Evolutionary conservation across 768 basidiomycete genomes (phyloP).

Genomic region (Pleurotus ostreatus): DNA sequence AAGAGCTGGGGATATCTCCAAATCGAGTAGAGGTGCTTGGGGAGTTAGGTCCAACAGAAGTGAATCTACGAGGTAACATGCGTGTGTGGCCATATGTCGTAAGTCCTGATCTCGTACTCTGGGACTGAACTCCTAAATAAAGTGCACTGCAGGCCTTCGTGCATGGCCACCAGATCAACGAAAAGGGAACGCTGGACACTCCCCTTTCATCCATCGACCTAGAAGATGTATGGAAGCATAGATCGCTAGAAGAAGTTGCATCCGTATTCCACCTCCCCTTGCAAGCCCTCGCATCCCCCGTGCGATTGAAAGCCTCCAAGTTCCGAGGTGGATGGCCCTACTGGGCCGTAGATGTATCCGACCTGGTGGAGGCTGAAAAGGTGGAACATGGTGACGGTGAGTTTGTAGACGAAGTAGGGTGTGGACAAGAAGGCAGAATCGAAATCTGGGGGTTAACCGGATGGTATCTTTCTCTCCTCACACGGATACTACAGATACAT

Average conservation of each 20-base stretch:
- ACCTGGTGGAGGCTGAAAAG: conserved; percentile 34
- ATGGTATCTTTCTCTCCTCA: conserved; percentile 69
- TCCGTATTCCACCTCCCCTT: conserved; percentile 71
- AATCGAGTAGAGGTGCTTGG: conserved; percentile 64
- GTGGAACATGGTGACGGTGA: conserved; percentile 19
- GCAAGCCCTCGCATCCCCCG: conserved; percentile 38
- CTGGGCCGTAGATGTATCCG: conserved; percentile 65
- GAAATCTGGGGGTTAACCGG: conserved; percentile 86
- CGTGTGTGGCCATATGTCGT: conserved; percentile 78
- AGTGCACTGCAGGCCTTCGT: conserved; percentile 33
- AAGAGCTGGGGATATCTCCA: conserved; percentile 67
- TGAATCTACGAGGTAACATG: conserved; percentile 52
- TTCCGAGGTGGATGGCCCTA: conserved; percentile 61
- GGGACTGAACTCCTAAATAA: no score
- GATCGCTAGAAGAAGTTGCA: conserved; percentile 63
- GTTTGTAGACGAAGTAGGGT: conserved; percentile 26
- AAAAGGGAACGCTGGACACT: conserved; percentile 26
- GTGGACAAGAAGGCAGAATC: conserved; percentile 34
- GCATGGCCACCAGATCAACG: conserved; percentile 16
- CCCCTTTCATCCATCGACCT: conserved; percentile 63
- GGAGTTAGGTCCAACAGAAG: conserved; percentile 56
- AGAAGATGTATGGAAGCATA: conserved; percentile 33
- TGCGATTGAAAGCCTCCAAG: conserved; percentile 43
- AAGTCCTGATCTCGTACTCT: conserved; percentile 22
- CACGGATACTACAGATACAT: conserved; percentile 51